Evolutionary conservation across 306 rosid species (phyloP), one percentile per base, ranked within the genome.

Genomic region (Vigna unguiculata): DNA sequence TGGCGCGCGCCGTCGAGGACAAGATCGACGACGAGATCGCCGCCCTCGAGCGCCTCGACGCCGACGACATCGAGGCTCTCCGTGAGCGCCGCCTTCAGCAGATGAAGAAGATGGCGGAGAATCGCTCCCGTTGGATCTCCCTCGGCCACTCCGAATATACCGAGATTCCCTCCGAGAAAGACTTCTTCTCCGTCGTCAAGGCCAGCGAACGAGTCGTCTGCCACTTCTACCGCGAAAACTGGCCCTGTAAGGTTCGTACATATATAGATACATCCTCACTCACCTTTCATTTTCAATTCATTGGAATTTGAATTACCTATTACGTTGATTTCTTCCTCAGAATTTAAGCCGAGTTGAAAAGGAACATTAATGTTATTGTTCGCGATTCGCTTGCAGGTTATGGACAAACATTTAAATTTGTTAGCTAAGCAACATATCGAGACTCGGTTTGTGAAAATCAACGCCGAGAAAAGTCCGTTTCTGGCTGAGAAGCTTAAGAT

Each of bases 151-250:
- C 90, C 25, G 96, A 95, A 4, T 92, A 92, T 78, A 59, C 91
- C 45, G 97, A 95, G 87, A 83, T 95, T 69, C 91, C 81, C 12
- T 60, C 81, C 24, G 97, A 95, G 88, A 95, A 95, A 84, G 99
- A 95, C 66, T 95, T 95, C 88, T 95, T 95, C 86, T 53, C 97
- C 78, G 74, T 86, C 41, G 99, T 95, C 65, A 95, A 92, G 85
- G 97, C 97, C 79, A 92, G 99, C 68, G 99, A 92, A n/a, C 99
- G 97, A 72, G 99, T 95, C 14, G 97, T 95, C 78, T 95, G 99
- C 83, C 97, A 95, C 71, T 95, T 95, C 86, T 95, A 84, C 81
- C 97, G 99, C 72, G 97, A 95, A 0, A 95, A 95, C 61, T 95
- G 99, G 99, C 99, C 99, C 75, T 95, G 97, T 78, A 95, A 95